phyloP scores from a whole-genome alignment of 768 basidiomycete genomes.

The Gymnopilus dilepis region DNA sequence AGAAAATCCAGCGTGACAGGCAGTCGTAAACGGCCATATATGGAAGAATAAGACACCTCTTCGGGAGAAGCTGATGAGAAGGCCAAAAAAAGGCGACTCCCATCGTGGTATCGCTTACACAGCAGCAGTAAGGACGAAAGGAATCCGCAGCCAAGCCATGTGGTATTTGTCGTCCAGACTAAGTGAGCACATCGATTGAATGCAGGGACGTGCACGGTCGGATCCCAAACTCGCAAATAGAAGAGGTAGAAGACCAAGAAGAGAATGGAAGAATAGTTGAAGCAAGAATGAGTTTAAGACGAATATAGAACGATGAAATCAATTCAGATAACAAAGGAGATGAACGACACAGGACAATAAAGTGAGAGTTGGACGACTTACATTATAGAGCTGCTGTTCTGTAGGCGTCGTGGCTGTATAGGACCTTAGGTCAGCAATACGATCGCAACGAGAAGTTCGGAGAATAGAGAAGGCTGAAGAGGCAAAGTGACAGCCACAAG shows the following conservation, averaged over 20 bases:
- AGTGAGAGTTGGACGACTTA: conserved; percentile 31
- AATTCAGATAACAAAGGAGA: conserved; percentile 6
- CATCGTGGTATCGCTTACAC: conserved; percentile 10
- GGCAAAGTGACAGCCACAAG: conserved; percentile 15
- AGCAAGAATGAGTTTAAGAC: conserved; percentile 3
- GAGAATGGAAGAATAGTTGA: conserved; percentile 7
- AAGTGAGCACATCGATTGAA: conserved; percentile 8
- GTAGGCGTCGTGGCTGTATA: conserved; percentile 53
- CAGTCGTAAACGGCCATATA: neutral
- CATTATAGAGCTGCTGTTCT: conserved; percentile 60
- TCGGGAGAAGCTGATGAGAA: conserved; percentile 19
- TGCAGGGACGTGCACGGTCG: conserved; percentile 11
- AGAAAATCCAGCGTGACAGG: neutral
- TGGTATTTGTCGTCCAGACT: conserved; percentile 12
- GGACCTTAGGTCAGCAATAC: conserved; percentile 25
- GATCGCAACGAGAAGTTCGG: conserved; percentile 17
- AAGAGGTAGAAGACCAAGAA: conserved; percentile 4
- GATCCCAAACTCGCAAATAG: conserved; percentile 10
- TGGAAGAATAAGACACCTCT: neutral
- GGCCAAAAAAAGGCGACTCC: conserved; percentile 9
- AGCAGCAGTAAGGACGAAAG: conserved; percentile 17
- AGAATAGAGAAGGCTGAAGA: conserved; percentile 14
- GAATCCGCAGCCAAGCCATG: conserved; percentile 20
- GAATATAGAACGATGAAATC: conserved; percentile 6
- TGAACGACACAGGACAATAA: conserved; percentile 2